phyloP scores from a whole-genome alignment of 1,139 yeast species.

The Debaryomyces singareniensis region DNA sequence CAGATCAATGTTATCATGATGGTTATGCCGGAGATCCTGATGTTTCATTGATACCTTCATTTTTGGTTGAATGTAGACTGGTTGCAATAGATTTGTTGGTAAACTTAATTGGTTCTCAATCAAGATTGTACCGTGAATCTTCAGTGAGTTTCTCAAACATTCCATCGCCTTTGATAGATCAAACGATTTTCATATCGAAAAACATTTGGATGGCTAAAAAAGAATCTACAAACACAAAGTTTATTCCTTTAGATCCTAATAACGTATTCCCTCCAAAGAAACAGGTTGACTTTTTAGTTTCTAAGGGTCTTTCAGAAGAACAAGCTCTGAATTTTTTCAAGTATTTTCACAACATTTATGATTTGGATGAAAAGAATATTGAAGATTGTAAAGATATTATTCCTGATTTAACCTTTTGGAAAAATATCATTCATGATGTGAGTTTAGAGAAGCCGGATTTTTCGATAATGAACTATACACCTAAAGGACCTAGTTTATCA shows the following conservation, averaged over 20 bases:
- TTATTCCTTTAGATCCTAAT: slow-evolving; percentile 40
- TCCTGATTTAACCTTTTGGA: slow-evolving; percentile 19
- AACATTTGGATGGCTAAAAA: slow-evolving; percentile 21
- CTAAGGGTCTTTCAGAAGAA: slow-evolving; percentile 36
- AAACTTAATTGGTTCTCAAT: slow-evolving; percentile 16
- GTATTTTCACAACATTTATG: slow-evolving; percentile 16
- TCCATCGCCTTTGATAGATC: slow-evolving; percentile 26
- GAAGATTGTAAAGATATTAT: slow-evolving; percentile 21
- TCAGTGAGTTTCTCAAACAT: slow-evolving; percentile 11
- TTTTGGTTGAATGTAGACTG: slow-evolving; percentile 35
- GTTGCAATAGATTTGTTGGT: slow-evolving; percentile 31
- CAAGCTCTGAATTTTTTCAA: slow-evolving; percentile 36
- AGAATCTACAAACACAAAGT: slow-evolving; percentile 22
- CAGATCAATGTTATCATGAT: slow-evolving; percentile 19
- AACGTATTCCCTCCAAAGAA: slow-evolving; percentile 48
- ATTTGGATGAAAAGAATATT: slow-evolving; percentile 14
- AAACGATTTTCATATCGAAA: slow-evolving; percentile 28
- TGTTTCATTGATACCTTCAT: slow-evolving; percentile 17
- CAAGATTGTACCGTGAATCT: slow-evolving; percentile 2
- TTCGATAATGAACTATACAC: background rate
- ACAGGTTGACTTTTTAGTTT: slow-evolving; percentile 40
- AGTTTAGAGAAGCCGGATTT: slow-evolving; percentile 7
- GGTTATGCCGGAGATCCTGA: slow-evolving; percentile 18
- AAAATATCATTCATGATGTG: slow-evolving; percentile 6
- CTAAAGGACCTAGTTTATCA: slow-evolving; percentile 8